Evolutionary conservation across 352 stramenopile species (phyloP).

Genomic region (Globisporangium iwayamae): DNA sequence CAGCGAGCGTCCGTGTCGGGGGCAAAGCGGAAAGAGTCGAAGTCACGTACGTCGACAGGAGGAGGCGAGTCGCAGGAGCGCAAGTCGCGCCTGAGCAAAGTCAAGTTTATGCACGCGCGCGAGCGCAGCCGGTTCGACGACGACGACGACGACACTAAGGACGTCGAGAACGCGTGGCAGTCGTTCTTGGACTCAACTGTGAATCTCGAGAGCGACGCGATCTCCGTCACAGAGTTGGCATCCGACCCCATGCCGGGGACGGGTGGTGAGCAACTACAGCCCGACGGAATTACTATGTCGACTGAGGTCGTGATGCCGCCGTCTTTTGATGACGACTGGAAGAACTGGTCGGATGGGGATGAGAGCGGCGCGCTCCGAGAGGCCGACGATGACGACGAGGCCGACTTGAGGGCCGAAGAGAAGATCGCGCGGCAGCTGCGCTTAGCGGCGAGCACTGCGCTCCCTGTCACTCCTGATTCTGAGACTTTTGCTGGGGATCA

Average conservation of each 20-base stretch:
- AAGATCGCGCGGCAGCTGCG: slow-evolving; percentile 9
- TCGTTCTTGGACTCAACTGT: slow-evolving; percentile 45
- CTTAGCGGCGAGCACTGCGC: slow-evolving; percentile 11
- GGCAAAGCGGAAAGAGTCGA: slow-evolving; percentile 20
- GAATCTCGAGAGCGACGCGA: neutral
- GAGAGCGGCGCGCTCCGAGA: slow-evolving; percentile 2
- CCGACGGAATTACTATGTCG: neutral
- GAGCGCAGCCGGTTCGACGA: slow-evolving; percentile 26
- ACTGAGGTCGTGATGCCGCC: slow-evolving; percentile 1
- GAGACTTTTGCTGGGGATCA: neutral
- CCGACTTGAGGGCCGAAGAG: slow-evolving; percentile 10
- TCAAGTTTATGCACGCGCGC: neutral
- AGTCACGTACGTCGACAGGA: neutral
- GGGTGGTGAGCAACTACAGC: neutral
- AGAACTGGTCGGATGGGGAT: slow-evolving; percentile 27
- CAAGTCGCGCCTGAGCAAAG: slow-evolving; percentile 15
- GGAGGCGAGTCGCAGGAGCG: slow-evolving; percentile 5
- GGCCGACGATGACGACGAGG: slow-evolving; percentile 5
- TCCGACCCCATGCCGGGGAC: slow-evolving; percentile 1
- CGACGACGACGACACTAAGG: slow-evolving; percentile 51
- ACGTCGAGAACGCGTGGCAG: slow-evolving; percentile 60
- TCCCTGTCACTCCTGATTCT: slow-evolving; percentile 4
- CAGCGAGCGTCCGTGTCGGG: slow-evolving; percentile 15
- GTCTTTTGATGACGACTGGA: slow-evolving; percentile 20
- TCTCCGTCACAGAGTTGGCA: neutral